Conservation (phyloP, 495 filamentous ascomycete species). For the Melanomma pulvis-pyrius region DNA sequence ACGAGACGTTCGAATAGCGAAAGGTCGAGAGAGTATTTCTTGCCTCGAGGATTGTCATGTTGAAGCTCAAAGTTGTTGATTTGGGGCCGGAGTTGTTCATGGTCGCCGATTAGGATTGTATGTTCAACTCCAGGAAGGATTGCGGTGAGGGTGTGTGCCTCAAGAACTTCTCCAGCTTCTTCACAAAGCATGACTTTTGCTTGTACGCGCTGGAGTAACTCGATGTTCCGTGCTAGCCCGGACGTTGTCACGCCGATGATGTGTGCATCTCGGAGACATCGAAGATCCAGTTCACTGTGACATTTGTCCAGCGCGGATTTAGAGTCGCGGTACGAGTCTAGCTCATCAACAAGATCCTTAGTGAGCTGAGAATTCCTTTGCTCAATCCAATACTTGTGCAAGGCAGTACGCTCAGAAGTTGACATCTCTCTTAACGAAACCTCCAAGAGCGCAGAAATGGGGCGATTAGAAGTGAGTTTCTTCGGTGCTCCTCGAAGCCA, state of each 20-base stretch:
- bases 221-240: conserved; percentile 67
- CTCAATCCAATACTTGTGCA: conserved; percentile 50
- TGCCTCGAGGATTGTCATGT: conserved; percentile 56
- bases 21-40: conserved; percentile 63
- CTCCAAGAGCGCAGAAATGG: neutral
- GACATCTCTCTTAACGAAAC: conserved; percentile 27
- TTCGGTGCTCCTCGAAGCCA: conserved; percentile 19
- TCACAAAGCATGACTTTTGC: conserved; percentile 75
- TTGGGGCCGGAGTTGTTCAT: conserved; percentile 71
- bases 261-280: conserved; percentile 57
- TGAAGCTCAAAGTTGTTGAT: conserved; percentile 67
- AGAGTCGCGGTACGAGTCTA: conserved; percentile 38
- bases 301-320: conserved; percentile 47
- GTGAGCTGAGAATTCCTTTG: conserved; percentile 44
- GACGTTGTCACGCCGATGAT: conserved; percentile 79
- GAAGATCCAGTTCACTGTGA: conserved; percentile 54
- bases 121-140: conserved; percentile 73
- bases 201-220: conserved; percentile 60
- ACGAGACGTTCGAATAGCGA: conserved; percentile 73
- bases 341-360: conserved; percentile 41
- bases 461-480: neutral
- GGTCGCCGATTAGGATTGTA: conserved; percentile 76
- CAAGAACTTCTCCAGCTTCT: conserved; percentile 78
- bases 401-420: conserved; percentile 31
- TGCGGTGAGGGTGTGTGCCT: conserved; percentile 69